Base-by-base conservation (phyloP, 306 rosid species). In the Trifolium repens region DNA sequence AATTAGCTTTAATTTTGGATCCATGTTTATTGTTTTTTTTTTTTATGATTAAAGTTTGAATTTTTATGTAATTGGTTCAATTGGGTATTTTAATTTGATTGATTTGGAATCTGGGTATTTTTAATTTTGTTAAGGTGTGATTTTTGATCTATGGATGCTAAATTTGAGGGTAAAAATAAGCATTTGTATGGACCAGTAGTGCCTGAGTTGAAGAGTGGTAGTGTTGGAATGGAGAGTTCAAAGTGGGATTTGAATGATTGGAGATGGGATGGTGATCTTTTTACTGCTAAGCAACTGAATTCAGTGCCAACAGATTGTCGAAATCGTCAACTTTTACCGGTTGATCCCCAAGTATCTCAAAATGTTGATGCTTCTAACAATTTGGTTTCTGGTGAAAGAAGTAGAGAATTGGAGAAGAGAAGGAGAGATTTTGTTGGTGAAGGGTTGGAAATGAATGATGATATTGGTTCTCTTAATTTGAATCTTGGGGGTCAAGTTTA, bases 241-340 rank as follows among this genome's bases (percentile, higher is more conserved):
- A 93, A 93, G 47, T 93, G 98, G 97, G 87, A 93, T 93, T 89
- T 89, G 92, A 90, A 91, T 83, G 96, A 83, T 74, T 91, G 96
- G 97, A 91, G 78, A 74, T 93, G 96, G 96, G 98, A 89, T 68
- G 96, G 96, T n/a, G 93, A 93, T 88, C 96, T 90, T 68, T 90
- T 93, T 34, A 81, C 84, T 67, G 98, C 98, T 32, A 78, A 46
- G 71, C 88, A 86, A 16, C 54, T 91, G 35, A 87, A 84, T 84
- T 67, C 93, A 50, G 80, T 66, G 53, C 92, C 90, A 24, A 86
- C 91, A 24, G 91, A 78, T 85, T 76, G 87, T 59, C 75, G 80
- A 78, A 86, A 84, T 62, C 76, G 81, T 67, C 90, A 87, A 67
- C 58, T 88, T 62, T 84, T 93, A 58, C 97, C 90, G 19, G 72